Evolutionary conservation across 2,329 filamentous ascomycete genomes (phyloP).

Genomic region (Ilyonectria sp.): DNA sequence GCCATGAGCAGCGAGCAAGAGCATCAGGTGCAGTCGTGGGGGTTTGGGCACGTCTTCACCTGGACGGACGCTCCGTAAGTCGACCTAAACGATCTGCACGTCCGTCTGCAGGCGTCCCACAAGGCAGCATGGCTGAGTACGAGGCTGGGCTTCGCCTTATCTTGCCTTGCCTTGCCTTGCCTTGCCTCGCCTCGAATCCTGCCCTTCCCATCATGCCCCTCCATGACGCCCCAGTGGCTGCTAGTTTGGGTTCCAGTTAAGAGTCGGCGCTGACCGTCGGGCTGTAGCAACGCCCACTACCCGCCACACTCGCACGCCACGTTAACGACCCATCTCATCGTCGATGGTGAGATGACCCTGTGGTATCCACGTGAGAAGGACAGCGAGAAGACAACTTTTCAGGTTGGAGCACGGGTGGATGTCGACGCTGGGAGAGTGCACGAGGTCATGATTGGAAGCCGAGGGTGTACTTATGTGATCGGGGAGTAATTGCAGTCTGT

Average conservation of each 20-base stretch:
- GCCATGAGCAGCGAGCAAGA: conserved; percentile 18
- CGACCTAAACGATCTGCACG: conserved; percentile 4
- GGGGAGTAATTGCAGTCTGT: conserved; percentile 62
- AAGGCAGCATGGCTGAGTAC: conserved; percentile 22
- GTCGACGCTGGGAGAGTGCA: conserved; percentile 76
- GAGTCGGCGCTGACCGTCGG: conserved; percentile 12
- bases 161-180: not conserved
- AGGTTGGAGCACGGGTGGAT: conserved; percentile 74
- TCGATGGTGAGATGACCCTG: conserved; percentile 76
- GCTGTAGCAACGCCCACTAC: conserved; percentile 75
- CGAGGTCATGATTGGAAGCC: conserved; percentile 78
- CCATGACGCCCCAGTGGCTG: conserved; percentile 3
- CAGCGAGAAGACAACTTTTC: conserved; percentile 71
- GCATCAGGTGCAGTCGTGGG: conserved; percentile 76
- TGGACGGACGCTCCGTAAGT: conserved; percentile 80
- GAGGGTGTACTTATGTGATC: conserved; percentile 79
- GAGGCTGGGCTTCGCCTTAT: not conserved
- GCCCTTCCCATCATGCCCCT: not conserved
- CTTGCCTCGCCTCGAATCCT: not conserved
- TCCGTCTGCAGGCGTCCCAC: conserved; percentile 9
- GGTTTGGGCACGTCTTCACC: conserved; percentile 78
- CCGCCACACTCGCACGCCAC: conserved; percentile 75
- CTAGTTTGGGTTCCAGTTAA: conserved; percentile 3
- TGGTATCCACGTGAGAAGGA: conserved; percentile 73
- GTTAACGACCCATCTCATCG: conserved; percentile 79